phyloP scores from a whole-genome alignment of 176 grass and related monocot genomes.

The Pharus latifolius region DNA sequence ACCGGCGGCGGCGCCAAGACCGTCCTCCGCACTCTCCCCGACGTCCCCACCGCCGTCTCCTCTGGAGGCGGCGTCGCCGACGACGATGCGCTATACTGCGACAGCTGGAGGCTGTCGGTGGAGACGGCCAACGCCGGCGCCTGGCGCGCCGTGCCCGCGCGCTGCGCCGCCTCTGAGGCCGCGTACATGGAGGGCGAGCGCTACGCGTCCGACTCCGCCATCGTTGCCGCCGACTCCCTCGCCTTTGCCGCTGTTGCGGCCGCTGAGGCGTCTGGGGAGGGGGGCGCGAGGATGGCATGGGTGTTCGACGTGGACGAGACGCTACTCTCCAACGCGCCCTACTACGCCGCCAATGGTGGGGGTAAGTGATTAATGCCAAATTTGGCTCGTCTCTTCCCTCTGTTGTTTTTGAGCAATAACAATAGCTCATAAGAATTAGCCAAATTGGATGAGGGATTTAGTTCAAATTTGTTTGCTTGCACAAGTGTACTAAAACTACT shows the following conservation, averaged over 20 bases:
- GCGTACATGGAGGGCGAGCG: conserved; percentile 60
- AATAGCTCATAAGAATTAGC: too few species aligned
- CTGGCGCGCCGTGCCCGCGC: conserved; percentile 33
- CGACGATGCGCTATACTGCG: conserved; percentile 41
- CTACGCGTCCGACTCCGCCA: conserved; percentile 64
- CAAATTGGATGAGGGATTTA: too few species aligned
- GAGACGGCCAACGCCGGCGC: conserved; percentile 69
- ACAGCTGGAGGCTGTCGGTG: conserved; percentile 85
- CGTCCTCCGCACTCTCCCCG: conserved; percentile 32
- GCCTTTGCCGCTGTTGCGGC: conserved; percentile 36
- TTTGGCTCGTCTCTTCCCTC: neutral
- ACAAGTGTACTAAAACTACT: too few species aligned
- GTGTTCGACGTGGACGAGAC: conserved; percentile 94
- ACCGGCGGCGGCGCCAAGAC: conserved; percentile 4
- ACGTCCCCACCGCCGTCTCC: neutral
- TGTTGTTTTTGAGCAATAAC: neutral
- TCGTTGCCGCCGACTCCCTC: conserved; percentile 37
- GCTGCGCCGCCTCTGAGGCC: conserved; percentile 27
- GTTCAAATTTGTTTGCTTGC: too few species aligned
- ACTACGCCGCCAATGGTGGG: conserved; percentile 60
- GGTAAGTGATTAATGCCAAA: conserved; percentile 23
- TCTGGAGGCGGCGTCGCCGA: neutral
- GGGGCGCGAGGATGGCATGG: conserved; percentile 44
- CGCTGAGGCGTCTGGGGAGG: neutral
- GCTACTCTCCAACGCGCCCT: conserved; percentile 57